Evolutionary conservation across 139 green algal species (phyloP).

Genomic region (Astrephomene gubernaculifera): DNA sequence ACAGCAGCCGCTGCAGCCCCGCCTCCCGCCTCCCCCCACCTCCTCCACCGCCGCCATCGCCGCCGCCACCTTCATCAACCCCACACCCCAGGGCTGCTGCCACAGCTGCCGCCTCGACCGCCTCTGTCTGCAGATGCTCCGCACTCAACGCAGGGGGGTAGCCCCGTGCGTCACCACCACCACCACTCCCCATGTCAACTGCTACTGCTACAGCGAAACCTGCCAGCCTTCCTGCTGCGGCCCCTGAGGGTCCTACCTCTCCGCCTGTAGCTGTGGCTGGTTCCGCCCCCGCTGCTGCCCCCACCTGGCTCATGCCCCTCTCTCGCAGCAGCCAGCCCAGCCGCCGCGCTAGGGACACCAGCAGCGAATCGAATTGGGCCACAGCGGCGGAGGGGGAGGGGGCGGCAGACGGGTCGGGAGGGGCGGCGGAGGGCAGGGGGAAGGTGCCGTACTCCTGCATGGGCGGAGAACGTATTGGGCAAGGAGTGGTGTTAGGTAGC

Average conservation of each 20-base stretch:
- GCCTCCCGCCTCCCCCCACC: background rate
- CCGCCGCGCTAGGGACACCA: too few species aligned
- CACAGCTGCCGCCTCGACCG: background rate
- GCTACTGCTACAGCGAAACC: too few species aligned
- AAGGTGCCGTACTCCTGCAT: background rate
- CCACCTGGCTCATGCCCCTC: too few species aligned
- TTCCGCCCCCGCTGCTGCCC: too few species aligned
- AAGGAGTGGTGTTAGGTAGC: background rate
- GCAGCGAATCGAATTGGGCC: too few species aligned
- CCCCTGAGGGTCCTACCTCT: background rate
- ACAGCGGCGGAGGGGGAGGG: too few species aligned
- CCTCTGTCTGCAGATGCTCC: background rate
- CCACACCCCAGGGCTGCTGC: constrained; percentile 35
- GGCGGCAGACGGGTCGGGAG: too few species aligned
- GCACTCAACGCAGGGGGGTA: background rate
- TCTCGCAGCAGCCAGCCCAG: too few species aligned
- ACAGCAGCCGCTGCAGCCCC: background rate
- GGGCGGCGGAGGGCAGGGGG: too few species aligned
- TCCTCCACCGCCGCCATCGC: constrained; percentile 13
- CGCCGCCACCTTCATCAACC: background rate
- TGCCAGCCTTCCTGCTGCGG: too few species aligned
- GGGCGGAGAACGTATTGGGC: background rate
- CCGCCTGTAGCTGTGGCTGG: background rate
- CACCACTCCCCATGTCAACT: too few species aligned
- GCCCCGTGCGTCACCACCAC: too few species aligned